Base-by-base conservation (phyloP, 352 stramenopile species). In the Pythium vanterpoolii region DNA sequence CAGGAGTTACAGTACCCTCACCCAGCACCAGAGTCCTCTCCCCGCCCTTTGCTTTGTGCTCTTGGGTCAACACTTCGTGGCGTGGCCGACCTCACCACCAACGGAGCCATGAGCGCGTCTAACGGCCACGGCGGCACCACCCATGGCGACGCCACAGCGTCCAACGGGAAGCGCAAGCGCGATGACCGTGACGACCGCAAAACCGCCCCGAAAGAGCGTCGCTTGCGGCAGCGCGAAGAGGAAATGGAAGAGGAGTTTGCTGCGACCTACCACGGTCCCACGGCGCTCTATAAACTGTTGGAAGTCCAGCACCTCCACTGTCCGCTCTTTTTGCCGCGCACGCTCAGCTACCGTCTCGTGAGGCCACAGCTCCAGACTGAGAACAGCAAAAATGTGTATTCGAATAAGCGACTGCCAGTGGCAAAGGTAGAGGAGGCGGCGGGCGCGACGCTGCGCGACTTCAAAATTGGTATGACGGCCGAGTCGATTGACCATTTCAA, bases 201-300 rank as follows among this genome's bases (percentile, higher is more conserved):
- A 69, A 76, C 36, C 73, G 80, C 23, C 66, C 68, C 52, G 31
- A 78, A 42, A 73, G 69, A 77, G 53, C 76, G 76, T 16, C 72
- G 71, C 23, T 60, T 78, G n/a, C 76, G 76, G 31, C 63, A 74
- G 44, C 79, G 79, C 9, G 77, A 90, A 66, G 77, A 92, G 51
- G 77, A 86, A 56, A 86, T 91, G 71, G 80, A 90, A 62, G 68
- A 80, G 33, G 85, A 95, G 71, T 95, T 95, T 54, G 73, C 76
- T n/a, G 77, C 76, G 27, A 82, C 80, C 56, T 95, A 90, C 67
- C 77, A 88, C 49, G 76, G 67, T 3, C 68, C 88, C 55, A 95
- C 83, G 55, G 69, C 81, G 47, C 72, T 95, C 28, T 95, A 95
- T 69, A 95, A 95, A 68, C 67, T 86, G 58, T 68, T 95, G 31